Evolutionary conservation across 2,329 filamentous ascomycete species (phyloP).

Genomic region (Helicocarpus griseus): DNA sequence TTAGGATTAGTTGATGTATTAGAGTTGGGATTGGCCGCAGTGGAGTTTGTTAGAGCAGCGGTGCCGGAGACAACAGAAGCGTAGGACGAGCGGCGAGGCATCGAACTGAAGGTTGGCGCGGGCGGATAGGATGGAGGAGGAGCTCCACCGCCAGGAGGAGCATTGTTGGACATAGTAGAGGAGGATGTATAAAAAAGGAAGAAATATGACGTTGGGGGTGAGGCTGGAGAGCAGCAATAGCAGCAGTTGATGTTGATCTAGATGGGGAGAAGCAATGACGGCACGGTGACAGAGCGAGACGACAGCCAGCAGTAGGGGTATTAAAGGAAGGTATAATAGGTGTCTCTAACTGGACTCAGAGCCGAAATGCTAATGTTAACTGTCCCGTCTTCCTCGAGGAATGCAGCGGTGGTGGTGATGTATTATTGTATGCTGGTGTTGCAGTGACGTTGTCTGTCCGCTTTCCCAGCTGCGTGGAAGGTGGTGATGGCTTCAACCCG

Average conservation of each 20-base stretch:
- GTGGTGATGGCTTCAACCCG: too few species aligned
- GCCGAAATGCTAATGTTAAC: too few species aligned
- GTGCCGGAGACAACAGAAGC: slow-evolving; percentile 51
- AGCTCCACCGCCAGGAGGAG: slow-evolving; percentile 31
- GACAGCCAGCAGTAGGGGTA: too few species aligned
- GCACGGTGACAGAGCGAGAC: too few species aligned
- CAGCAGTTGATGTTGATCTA: background rate
- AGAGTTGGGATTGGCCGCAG: slow-evolving; percentile 15
- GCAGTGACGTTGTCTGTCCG: too few species aligned
- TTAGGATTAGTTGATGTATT: background rate
- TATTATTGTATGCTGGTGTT: too few species aligned
- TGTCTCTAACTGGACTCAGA: too few species aligned
- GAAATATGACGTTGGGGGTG: background rate
- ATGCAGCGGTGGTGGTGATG: too few species aligned
- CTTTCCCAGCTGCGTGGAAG: too few species aligned
- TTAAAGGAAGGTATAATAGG: too few species aligned
- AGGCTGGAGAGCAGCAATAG: too few species aligned
- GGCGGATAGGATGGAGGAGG: slow-evolving; percentile 25
- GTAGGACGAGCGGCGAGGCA: slow-evolving; percentile 49
- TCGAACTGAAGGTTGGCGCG: slow-evolving; percentile 27
- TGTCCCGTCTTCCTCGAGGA: too few species aligned
- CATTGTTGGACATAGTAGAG: slow-evolving; percentile 35
- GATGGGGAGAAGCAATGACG: background rate
- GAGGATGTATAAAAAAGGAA: background rate
- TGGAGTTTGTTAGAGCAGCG: slow-evolving; percentile 17